phyloP scores from a whole-genome alignment of 108 stramenopile species.

The Chaetoceros muelleri region DNA sequence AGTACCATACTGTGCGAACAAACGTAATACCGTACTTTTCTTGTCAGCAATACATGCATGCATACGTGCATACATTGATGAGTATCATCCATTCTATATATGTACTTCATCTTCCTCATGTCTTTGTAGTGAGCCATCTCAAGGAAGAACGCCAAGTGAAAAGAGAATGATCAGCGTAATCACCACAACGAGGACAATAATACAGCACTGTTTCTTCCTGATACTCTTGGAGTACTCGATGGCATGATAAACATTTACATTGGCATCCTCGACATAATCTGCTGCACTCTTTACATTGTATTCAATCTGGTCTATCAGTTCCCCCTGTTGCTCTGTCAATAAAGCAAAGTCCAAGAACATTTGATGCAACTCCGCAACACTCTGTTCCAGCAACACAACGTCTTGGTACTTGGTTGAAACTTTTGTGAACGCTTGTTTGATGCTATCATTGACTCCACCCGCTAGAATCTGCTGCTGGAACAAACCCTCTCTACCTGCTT shows the following conservation, averaged over 20 bases:
- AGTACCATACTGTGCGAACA: no score
- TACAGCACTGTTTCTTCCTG: conserved; percentile 90
- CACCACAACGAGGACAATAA: conserved; percentile 44
- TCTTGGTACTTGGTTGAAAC: conserved; percentile 98
- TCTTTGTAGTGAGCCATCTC: no score
- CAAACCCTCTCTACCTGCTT: conserved; percentile 79
- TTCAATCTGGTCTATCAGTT: conserved; percentile 96
- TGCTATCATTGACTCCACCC: conserved; percentile 85
- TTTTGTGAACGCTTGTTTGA: conserved; percentile 79
- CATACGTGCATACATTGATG: no score
- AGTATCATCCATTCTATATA: no score
- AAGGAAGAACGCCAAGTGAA: conserved; percentile 25
- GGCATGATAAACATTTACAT: conserved; percentile 79
- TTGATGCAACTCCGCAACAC: conserved; percentile 95
- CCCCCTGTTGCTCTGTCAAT: conserved; percentile 98
- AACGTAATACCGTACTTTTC: no score
- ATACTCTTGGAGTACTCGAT: conserved; percentile 86
- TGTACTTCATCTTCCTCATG: no score
- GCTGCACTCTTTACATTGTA: conserved; percentile 88
- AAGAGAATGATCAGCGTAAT: conserved; percentile 39
- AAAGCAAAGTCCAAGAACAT: conserved; percentile 99
- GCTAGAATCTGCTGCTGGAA: conserved; percentile 73
- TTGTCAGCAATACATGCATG: no score
- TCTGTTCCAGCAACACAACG: conserved; percentile 91
- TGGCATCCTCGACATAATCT: conserved; percentile 94